Evolutionary conservation across 1,284 basidiomycete genomes (phyloP), one percentile per base, ranked within the genome.

Genomic region (Thelephora terrestris): DNA sequence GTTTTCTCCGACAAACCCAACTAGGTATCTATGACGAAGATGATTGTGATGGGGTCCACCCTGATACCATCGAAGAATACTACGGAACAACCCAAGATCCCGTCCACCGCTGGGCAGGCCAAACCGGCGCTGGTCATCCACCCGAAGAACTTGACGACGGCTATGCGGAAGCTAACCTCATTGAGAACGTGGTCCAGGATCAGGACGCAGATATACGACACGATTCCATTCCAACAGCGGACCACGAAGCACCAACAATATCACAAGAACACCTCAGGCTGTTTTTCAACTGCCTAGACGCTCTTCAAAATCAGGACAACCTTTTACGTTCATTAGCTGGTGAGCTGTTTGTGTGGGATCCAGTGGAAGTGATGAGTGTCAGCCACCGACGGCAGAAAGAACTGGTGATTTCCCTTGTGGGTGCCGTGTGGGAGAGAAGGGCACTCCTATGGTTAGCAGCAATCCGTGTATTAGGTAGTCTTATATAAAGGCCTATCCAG

Each of bases 1-100:
- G 54, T 14, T 53, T 66, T 29, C 27, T 61, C 18, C 62, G 63
- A 2, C 52, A 58, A 38, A 48, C 34, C 5, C 23, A 47, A 39
- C 45, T 47, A 5, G 55, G 55, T 2, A 25, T 54, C 2, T 54
- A 56, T 36, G 36, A 27, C 23, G 40, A 39, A 10, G 55, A 56
- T 27, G 34, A 46, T 25, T 17, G 23, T 12, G 45, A 25, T 2
- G 46, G 38, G 23, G 24, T 55, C 9, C 42, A 56, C 29, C 52
- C 50, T 12, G 50, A 50, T 12, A 25, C 44, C 17, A 18, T 57
- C 1, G 34, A 50, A 4, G 44, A 45, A 7, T 53, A 55, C 43
- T 55, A 52, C 39, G 52, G 58, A 3, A 45, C 37, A 3, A 47
- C 35, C 20, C 7, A 9, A 6, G 7, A 6, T 5, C 18, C 23